Evolutionary conservation across 1,284 basidiomycete genomes (phyloP).

Genomic region (Boletus smithii): DNA sequence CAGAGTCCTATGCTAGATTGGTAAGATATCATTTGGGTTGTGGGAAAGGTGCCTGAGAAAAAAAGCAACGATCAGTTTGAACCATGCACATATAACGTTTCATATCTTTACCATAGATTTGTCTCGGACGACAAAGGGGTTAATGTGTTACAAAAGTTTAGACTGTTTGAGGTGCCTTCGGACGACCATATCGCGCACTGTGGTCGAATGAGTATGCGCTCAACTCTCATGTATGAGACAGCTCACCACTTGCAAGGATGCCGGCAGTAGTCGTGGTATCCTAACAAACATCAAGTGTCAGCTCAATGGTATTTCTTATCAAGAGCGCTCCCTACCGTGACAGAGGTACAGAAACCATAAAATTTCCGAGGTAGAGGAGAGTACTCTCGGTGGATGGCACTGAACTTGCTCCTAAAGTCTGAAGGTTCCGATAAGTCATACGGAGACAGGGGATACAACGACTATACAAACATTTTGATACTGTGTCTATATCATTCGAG

Average conservation of each 20-base stretch:
- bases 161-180: slow-evolving; percentile 48
- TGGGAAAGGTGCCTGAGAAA: slow-evolving; percentile 5
- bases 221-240: background rate
- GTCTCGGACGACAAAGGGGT: background rate
- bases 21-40: slow-evolving; percentile 5
- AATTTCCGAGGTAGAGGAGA: slow-evolving; percentile 73
- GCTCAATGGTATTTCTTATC: background rate
- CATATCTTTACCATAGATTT: slow-evolving; percentile 11
- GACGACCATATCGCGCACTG: slow-evolving; percentile 39
- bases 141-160: slow-evolving; percentile 53
- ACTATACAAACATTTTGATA: slow-evolving; percentile 58
- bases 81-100: background rate
- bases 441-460: background rate
- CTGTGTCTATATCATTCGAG: slow-evolving; percentile 66
- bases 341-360: slow-evolving; percentile 75
- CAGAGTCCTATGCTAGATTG: slow-evolving; percentile 7
- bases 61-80: slow-evolving; percentile 3
- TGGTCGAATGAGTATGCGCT: background rate
- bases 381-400: slow-evolving; percentile 72
- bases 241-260: slow-evolving; percentile 71
- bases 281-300: slow-evolving; percentile 32
- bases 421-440: slow-evolving; percentile 2
- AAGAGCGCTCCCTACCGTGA: slow-evolving; percentile 47
- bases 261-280: slow-evolving; percentile 72
- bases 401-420: slow-evolving; percentile 76